Conservation (phyloP, 352 stramenopile species). For the Pythium brassicae region DNA sequence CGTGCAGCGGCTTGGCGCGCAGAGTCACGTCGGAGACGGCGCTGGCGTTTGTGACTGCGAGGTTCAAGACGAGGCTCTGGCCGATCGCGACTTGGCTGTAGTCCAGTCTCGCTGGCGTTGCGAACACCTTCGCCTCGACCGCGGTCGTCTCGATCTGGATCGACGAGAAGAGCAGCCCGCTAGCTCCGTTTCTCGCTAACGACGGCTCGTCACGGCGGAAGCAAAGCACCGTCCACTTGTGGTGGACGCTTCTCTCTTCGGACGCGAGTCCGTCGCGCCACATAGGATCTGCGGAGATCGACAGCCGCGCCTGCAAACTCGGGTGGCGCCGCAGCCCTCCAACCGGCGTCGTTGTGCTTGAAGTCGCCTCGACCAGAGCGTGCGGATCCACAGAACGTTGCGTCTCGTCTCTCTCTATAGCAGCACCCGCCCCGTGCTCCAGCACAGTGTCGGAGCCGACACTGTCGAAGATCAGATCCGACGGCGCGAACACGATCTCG, state of each 20-base stretch:
- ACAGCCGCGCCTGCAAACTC: background rate
- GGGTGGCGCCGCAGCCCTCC: background rate
- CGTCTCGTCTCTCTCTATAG: background rate
- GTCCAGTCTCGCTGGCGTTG: slow-evolving; percentile 40
- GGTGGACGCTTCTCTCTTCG: slow-evolving; percentile 71
- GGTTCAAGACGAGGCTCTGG: slow-evolving; percentile 41
- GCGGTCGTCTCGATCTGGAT: slow-evolving; percentile 68
- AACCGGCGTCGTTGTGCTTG: slow-evolving; percentile 1
- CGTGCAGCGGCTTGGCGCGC: slow-evolving; percentile 57
- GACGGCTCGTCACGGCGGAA: slow-evolving; percentile 33
- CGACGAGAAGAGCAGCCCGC: slow-evolving; percentile 27
- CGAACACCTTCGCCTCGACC: slow-evolving; percentile 43
- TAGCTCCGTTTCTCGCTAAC: background rate
- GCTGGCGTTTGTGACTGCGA: slow-evolving; percentile 61
- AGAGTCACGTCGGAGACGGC: slow-evolving; percentile 28
- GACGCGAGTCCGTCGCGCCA: slow-evolving; percentile 14
- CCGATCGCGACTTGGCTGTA: slow-evolving; percentile 89
- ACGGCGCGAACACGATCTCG: slow-evolving; percentile 79
- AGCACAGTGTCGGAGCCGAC: no score
- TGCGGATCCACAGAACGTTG: background rate
- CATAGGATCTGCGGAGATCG: background rate
- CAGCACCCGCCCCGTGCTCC: no score
- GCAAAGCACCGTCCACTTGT: slow-evolving; percentile 71
- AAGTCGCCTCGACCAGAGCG: slow-evolving; percentile 1
- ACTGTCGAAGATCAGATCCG: slow-evolving; percentile 39